Base-by-base conservation (phyloP, 192 early-diverging fungal genomes). In the Rhizophagus sp. region DNA sequence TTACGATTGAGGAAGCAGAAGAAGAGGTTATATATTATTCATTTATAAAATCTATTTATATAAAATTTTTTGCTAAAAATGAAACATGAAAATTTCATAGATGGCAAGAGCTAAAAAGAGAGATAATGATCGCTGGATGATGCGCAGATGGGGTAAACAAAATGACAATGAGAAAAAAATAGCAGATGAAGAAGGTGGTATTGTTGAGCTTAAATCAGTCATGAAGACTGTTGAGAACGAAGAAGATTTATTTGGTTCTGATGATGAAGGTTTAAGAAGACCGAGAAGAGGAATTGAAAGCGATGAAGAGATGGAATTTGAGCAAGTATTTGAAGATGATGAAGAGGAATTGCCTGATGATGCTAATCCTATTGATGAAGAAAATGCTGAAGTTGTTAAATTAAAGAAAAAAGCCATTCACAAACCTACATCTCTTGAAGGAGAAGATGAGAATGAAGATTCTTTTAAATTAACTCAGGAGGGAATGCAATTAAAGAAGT, bases 281-380 rank as follows among this genome's bases (percentile, higher is more conserved):
- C 44, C 70, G 27, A 47, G n/a, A 4, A 39, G 44, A 4, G 70
- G 89, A 22, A 57, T 57, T 52, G 24, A 49, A 47, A 47, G n/a
- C 15, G 70, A 72, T 68, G 84, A 87, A 22, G 80, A 94, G 76
- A 82, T 93, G 68, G 93, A 92, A 81, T 95, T 90, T 83, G 94
- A 95, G 65, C 91, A 93, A 78, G 92, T 91, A 41, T 95, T 93
- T 83, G 92, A 94, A 67, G 93, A 94, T 73, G 94, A 95, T 75
- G 94, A 95, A 82, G 94, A 95, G 75, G 88, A 85, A 39, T 69
- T 69, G 27, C 88, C 87, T 41, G 89, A 88, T 41, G 93, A 94
- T 30, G 78, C 75, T 15, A 83, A 83, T 41, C 67, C 67, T 36
- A 79, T 82, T 36, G 90, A 89, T 5, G 87, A 88, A 3, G 78